Percentiles rank a stretch among this genome's conserved stretches.
phyloP scores from a whole-genome alignment of 2,329 filamentous ascomycete species.

The Hirsutella thompsonii region DNA sequence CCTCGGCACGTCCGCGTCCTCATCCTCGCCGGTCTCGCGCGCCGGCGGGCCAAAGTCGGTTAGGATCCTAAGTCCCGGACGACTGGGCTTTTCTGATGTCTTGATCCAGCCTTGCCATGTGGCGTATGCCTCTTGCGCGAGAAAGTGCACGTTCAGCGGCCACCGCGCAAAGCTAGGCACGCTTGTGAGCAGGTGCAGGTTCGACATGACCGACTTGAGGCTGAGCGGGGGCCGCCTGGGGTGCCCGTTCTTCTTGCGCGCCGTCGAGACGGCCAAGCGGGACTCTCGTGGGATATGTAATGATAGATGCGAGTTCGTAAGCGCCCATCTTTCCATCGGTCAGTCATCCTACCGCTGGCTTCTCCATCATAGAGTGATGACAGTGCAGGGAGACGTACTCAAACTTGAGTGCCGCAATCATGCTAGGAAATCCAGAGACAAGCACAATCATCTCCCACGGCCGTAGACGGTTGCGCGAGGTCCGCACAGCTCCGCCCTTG shows the following conservation, averaged over 20 bases:
- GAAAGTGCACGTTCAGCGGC: constrained; percentile 75
- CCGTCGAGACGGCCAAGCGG: constrained; percentile 40
- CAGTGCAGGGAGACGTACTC: constrained; percentile 62
- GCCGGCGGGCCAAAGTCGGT: constrained; percentile 36
- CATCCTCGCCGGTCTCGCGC: neutral
- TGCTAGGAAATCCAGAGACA: constrained; percentile 79
- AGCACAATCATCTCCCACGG: constrained; percentile 89
- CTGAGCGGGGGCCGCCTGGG: constrained; percentile 45
- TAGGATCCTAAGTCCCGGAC: constrained; percentile 35
- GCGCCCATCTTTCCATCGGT: constrained; percentile 60
- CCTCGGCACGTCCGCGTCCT: constrained; percentile 11
- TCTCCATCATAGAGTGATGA: too few species aligned
- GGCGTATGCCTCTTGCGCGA: constrained; percentile 53
- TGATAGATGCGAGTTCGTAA: constrained; percentile 74
- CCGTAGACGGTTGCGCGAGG: constrained; percentile 51
- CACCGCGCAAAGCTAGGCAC: constrained; percentile 70
- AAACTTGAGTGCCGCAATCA: constrained; percentile 81
- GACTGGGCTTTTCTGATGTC: constrained; percentile 32
- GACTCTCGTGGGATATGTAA: constrained; percentile 58
- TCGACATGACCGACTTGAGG: constrained; percentile 58
- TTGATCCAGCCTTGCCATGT: constrained; percentile 53
- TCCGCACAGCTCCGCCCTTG: constrained; percentile 71
- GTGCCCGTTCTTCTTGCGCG: constrained; percentile 37
- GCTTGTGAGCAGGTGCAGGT: constrained; percentile 67
- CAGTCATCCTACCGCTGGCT: neutral